These are phyloP conservation scores for Raphanus raphanistrum DNA, from an alignment of 345 rosid species.

Conservation along the genomic window DNA sequence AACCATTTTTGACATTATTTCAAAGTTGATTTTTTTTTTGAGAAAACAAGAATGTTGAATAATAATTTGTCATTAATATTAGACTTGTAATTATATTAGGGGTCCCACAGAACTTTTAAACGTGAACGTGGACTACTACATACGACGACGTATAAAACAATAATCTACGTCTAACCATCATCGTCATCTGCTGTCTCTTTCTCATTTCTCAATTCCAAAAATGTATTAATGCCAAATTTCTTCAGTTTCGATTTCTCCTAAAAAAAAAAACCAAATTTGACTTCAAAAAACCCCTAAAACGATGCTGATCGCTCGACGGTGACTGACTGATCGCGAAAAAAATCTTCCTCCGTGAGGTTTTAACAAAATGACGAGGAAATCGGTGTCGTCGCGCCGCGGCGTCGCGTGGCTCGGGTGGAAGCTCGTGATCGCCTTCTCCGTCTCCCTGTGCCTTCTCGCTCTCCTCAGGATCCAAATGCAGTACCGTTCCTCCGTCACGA, in stretches of 20 bases:
- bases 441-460: constrained; percentile 58
- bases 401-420: constrained; percentile 69
- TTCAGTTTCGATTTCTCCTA: constrained; percentile 17
- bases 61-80: not conserved
- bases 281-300: constrained; percentile 9
- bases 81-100: not conserved
- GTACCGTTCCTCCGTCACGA: constrained; percentile 34
- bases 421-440: constrained; percentile 55
- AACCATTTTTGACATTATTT: not conserved
- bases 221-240: not conserved
- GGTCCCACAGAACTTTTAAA: not conserved
- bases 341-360: not conserved
- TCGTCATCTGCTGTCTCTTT: not conserved
- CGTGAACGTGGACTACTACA: not conserved
- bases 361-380: constrained; percentile 53
- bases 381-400: constrained; percentile 42
- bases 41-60: not conserved
- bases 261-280: not conserved
- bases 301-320: constrained; percentile 32
- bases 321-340: not conserved
- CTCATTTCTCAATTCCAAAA: constrained; percentile 9
- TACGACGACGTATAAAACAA: constrained; percentile 11
- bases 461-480: constrained; percentile 57
- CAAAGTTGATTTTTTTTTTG: not conserved
- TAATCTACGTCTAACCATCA: not conserved